Conservation (phyloP, 1,284 basidiomycete genomes). For the Spongispora temasekensis region DNA sequence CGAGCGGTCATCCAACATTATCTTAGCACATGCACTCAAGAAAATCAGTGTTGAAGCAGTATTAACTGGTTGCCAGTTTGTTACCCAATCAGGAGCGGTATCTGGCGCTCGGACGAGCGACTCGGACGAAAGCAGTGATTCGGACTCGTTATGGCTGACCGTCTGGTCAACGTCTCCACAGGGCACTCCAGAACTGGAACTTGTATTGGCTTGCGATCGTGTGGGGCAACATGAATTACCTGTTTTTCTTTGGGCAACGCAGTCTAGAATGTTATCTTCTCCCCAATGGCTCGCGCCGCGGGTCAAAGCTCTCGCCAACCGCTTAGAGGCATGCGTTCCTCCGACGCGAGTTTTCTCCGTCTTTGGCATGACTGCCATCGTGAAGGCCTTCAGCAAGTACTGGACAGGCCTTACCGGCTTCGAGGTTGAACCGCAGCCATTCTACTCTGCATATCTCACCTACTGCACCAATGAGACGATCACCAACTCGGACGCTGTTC, state of each 20-base stretch:
- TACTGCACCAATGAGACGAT: conserved; percentile 53
- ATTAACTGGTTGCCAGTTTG: conserved; percentile 41
- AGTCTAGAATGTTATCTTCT: conserved; percentile 28
- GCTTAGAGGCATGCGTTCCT: conserved; percentile 40
- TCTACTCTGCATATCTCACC: conserved; percentile 64
- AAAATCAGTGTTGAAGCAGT: conserved; percentile 41
- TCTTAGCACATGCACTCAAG: conserved; percentile 52
- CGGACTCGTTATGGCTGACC: conserved; percentile 52
- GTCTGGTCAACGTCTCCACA: conserved; percentile 45
- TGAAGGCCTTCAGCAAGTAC: conserved; percentile 46
- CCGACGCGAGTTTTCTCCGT: conserved; percentile 64
- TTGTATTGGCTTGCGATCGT: conserved; percentile 50
- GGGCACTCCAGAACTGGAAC: conserved; percentile 38
- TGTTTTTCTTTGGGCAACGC: conserved; percentile 52
- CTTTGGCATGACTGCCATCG: conserved; percentile 55
- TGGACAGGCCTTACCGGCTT: conserved; percentile 61
- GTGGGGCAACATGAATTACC: conserved; percentile 49
- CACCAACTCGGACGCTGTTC: conserved; percentile 29
- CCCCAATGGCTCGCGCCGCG: conserved; percentile 40
- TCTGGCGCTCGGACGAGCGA: conserved; percentile 13
- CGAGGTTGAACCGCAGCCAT: conserved; percentile 43
- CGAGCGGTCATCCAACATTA: conserved; percentile 53
- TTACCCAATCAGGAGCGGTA: conserved; percentile 36
- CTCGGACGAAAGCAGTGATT: too few species aligned
- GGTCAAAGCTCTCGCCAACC: conserved; percentile 37